Conservation (phyloP, 257 asterid species). For the Thymus quinquecostatus region DNA sequence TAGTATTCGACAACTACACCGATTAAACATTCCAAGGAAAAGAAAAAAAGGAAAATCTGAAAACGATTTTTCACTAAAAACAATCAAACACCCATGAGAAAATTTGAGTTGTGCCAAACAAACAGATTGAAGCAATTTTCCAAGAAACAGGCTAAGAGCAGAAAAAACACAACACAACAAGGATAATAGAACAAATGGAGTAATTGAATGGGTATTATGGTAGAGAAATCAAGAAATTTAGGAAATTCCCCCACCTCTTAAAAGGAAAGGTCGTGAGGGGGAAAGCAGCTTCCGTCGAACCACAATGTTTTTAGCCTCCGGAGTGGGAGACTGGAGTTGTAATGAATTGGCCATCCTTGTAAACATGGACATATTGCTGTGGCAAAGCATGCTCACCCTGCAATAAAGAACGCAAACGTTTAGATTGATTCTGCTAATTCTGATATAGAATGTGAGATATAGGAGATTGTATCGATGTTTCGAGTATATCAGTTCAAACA, state of each 20-base stretch:
- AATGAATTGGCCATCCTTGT: conserved; percentile 77
- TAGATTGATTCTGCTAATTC: neutral
- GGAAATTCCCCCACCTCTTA: conserved; percentile 32
- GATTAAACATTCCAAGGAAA: conserved; percentile 1
- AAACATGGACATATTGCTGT: conserved; percentile 76
- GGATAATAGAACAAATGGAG: conserved; percentile 13
- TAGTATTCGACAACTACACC: neutral
- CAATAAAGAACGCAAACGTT: conserved; percentile 20
- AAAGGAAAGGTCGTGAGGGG: conserved; percentile 28
- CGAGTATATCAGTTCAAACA: too few relatives aligned
- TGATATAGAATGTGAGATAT: neutral
- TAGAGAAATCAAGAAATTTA: conserved; percentile 9
- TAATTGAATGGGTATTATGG: conserved; percentile 8
- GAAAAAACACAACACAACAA: conserved; percentile 33
- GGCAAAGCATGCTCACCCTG: conserved; percentile 95
- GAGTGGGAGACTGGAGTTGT: conserved; percentile 94
- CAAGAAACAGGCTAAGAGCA: conserved; percentile 24
- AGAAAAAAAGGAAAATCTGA: neutral
- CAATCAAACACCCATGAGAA: neutral
- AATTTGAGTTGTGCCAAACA: conserved; percentile 18
- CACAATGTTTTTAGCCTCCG: conserved; percentile 57
- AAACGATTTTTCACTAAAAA: conserved; percentile 12
- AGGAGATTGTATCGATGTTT: neutral
- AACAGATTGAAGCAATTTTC: conserved; percentile 18
- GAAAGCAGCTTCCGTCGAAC: conserved; percentile 12